These are phyloP conservation scores for Lablab purpureus DNA, from an alignment of 306 rosid species.

Conservation along the genomic window DNA sequence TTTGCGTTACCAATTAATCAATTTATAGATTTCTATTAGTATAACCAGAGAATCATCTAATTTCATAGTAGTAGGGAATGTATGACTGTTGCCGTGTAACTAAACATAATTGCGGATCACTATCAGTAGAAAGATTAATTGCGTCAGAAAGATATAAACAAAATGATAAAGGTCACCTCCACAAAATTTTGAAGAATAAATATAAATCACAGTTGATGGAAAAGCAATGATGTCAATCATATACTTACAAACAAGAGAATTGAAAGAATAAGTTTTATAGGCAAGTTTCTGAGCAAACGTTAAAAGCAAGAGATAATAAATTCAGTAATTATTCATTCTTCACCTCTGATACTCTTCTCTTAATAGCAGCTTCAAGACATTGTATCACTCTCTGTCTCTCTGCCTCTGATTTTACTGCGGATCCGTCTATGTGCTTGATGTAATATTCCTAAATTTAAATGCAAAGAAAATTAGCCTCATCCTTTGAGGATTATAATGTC, in stretches of 20 bases:
- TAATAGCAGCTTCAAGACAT: conserved; percentile 94
- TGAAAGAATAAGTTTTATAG: neutral
- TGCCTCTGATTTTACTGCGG: conserved; percentile 95
- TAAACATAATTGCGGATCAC: neutral
- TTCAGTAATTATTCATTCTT: neutral
- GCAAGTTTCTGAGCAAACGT: neutral
- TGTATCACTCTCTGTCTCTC: conserved; percentile 92
- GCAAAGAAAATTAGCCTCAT: conserved; percentile 41
- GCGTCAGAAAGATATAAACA: conserved; percentile 8
- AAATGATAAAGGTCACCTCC: conserved; percentile 16
- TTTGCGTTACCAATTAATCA: neutral
- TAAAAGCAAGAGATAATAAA: conserved; percentile 21
- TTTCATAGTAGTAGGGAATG: neutral
- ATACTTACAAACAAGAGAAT: conserved; percentile 11
- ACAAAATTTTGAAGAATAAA: conserved; percentile 36
- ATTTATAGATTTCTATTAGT: neutral
- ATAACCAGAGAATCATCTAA: neutral
- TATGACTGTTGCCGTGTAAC: neutral
- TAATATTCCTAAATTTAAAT: conserved; percentile 76
- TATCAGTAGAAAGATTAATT: conserved; percentile 8
- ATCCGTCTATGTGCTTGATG: conserved; percentile 88
- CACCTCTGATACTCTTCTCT: conserved; percentile 95
- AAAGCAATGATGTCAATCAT: neutral
- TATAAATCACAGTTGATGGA: neutral
- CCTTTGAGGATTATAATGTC: neutral